Conservation (phyloP, 225 moss, liverwort and hornwort genomes). For the Bryoerythrophyllum caledonicum region DNA sequence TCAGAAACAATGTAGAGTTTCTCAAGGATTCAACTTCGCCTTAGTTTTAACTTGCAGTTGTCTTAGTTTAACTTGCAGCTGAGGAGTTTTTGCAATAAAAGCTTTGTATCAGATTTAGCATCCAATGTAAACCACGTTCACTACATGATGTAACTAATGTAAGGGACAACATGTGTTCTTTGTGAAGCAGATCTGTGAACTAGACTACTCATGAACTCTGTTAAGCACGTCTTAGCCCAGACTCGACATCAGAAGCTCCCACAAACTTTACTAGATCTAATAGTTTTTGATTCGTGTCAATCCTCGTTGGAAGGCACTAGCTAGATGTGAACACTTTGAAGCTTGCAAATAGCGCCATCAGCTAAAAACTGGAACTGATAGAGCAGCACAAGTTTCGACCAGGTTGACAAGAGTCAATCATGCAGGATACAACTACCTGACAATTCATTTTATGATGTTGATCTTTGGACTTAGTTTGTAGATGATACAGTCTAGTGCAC, state of each 20-base stretch:
- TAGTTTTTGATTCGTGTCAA: too few relatives aligned
- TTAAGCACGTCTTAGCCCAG: neutral
- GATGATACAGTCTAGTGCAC: neutral
- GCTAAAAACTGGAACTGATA: neutral
- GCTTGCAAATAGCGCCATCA: too few relatives aligned
- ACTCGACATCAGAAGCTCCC: neutral
- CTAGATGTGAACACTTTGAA: too few relatives aligned
- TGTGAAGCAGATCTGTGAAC: neutral
- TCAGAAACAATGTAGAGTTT: conserved; percentile 21
- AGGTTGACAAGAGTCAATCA: too few relatives aligned
- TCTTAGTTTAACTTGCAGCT: too few relatives aligned
- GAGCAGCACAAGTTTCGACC: neutral
- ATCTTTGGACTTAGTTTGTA: neutral
- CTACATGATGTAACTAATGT: neutral
- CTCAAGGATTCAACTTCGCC: too few relatives aligned
- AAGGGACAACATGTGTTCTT: neutral
- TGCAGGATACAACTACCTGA: too few relatives aligned
- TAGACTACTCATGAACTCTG: neutral
- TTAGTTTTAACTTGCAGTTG: too few relatives aligned
- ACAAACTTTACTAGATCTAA: neutral
- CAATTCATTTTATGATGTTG: too few relatives aligned
- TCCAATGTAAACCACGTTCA: neutral
- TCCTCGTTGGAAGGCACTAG: too few relatives aligned
- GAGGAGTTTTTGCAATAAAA: too few relatives aligned
- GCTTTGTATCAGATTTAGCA: too few relatives aligned